Percentiles rank a stretch among this genome's conserved stretches.
phyloP scores from a whole-genome alignment of 176 grass and related monocot genomes.

The Aegilops tauschii region DNA sequence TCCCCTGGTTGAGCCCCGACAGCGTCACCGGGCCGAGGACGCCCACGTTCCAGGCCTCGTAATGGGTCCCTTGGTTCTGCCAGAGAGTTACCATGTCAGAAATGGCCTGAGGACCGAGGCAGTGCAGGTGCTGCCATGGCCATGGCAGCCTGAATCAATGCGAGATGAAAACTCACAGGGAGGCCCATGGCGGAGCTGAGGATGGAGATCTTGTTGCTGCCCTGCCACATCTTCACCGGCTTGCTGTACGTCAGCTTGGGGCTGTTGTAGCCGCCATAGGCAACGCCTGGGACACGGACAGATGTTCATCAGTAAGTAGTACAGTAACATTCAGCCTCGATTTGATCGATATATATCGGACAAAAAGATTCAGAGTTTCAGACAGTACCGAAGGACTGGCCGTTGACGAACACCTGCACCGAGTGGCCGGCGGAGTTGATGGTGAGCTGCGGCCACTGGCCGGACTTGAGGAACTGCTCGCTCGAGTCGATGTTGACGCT shows the following conservation, averaged over 20 bases:
- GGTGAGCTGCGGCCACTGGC: conserved; percentile 62
- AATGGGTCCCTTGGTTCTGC: conserved; percentile 85
- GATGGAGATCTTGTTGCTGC: conserved; percentile 98
- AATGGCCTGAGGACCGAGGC: neutral
- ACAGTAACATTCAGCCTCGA: neutral
- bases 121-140: neutral
- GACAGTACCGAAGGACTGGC: conserved; percentile 56
- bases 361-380: neutral
- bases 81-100: neutral
- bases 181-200: conserved; percentile 80
- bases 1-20: conserved; percentile 81
- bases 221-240: conserved; percentile 79
- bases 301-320: neutral
- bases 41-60: conserved; percentile 82
- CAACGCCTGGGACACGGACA: conserved; percentile 36
- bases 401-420: conserved; percentile 91
- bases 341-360: neutral
- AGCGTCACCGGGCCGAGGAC: conserved; percentile 88
- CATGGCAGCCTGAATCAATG: neutral
- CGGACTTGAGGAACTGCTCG: conserved; percentile 82
- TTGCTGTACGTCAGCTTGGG: conserved; percentile 63
- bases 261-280: conserved; percentile 51
- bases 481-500: conserved; percentile 68
- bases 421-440: conserved; percentile 67
- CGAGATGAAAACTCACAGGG: conserved; percentile 46